Percentiles rank a stretch among this genome's conserved stretches.
Evolutionary conservation across 257 asterid genomes (phyloP).

Genomic region (Eucommia ulmoides): DNA sequence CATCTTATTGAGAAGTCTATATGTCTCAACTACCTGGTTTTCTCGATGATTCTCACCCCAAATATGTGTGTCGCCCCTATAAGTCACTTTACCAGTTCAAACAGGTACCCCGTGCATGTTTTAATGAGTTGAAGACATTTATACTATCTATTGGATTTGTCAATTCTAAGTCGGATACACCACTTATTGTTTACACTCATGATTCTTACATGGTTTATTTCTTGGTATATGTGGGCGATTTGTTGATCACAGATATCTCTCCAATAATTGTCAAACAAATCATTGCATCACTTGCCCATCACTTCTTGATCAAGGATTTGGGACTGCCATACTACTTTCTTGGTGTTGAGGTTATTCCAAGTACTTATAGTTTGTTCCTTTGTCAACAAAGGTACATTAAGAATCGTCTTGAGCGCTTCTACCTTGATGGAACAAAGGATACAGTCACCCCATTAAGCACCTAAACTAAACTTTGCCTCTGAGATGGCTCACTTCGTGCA

Average conservation of each 20-base stretch:
- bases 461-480: not conserved
- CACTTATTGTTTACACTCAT: not conserved
- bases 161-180: not conserved
- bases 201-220: not conserved
- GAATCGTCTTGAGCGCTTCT: not conserved
- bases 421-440: not conserved
- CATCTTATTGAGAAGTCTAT: too few species aligned
- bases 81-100: constrained; percentile 3
- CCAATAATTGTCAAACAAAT: not conserved
- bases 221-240: constrained; percentile 2
- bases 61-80: not conserved
- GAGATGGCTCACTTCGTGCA: not conserved
- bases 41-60: not conserved
- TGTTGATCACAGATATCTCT: not conserved
- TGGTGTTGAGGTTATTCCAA: not conserved
- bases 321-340: not conserved
- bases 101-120: constrained; percentile 8
- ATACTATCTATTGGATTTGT: not conserved
- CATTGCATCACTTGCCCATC: not conserved
- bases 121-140: too few species aligned
- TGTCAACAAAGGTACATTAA: not conserved
- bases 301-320: not conserved
- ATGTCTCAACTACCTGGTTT: not conserved
- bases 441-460: not conserved
- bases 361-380: not conserved